Conservation (phyloP, 2,329 filamentous ascomycete genomes). For the Cryphonectria japonica region DNA sequence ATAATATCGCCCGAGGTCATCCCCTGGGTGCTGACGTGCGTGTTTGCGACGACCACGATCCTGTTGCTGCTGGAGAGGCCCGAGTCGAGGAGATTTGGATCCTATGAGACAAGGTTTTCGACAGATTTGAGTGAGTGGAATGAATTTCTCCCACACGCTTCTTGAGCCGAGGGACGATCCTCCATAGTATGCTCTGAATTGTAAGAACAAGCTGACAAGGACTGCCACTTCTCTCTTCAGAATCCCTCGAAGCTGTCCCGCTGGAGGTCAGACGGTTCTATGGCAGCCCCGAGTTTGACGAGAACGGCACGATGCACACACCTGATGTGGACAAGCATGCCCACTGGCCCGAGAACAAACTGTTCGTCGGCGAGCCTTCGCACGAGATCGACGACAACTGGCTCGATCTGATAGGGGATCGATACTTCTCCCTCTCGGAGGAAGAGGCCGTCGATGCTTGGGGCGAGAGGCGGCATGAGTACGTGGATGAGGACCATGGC, state of each 20-base stretch:
- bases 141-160: too few species aligned
- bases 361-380: conserved; percentile 19
- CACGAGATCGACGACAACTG: conserved; percentile 27
- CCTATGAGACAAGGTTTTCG: conserved; percentile 24
- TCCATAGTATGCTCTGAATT: too few species aligned
- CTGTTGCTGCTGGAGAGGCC: conserved; percentile 27
- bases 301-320: conserved; percentile 27
- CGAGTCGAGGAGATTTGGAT: conserved; percentile 24
- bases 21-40: conserved; percentile 26
- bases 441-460: conserved; percentile 25
- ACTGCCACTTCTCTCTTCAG: not conserved
- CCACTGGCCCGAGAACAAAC: conserved; percentile 25
- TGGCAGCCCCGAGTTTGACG: conserved; percentile 26
- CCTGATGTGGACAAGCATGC: conserved; percentile 12
- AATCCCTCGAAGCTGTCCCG: conserved; percentile 19
- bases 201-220: conserved; percentile 9
- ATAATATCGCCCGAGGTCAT: conserved; percentile 24
- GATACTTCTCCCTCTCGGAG: conserved; percentile 27
- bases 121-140: conserved; percentile 27
- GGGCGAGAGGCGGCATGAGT: conserved; percentile 23
- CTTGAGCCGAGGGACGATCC: too few species aligned
- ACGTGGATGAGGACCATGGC: conserved; percentile 24
- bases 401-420: conserved; percentile 26
- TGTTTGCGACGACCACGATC: conserved; percentile 27
- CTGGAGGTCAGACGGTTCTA: conserved; percentile 23